Conservation (phyloP, 73 alveolate genomes). For the Tetrahymena thermophila region DNA sequence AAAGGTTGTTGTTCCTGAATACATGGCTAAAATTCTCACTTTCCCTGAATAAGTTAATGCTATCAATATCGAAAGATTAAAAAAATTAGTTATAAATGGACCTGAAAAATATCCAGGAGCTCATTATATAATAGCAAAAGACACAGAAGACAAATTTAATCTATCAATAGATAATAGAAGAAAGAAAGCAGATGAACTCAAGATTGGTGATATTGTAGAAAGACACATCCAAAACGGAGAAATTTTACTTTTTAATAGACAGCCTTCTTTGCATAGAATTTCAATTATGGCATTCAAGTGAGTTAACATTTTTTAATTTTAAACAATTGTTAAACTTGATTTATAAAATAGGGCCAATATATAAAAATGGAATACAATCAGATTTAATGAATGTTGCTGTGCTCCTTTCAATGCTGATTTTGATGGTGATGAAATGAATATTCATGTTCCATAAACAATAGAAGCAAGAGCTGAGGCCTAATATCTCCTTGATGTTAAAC, state of each 20-base stretch:
- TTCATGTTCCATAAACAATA: conserved; percentile 98
- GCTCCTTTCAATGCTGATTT: conserved; percentile 99
- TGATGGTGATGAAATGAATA: conserved; percentile 99
- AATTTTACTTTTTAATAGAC: conserved; percentile 94
- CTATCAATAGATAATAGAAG: conserved; percentile 63
- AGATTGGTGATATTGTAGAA: conserved; percentile 95
- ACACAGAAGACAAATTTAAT: conserved; percentile 61
- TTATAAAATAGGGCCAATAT: conserved; percentile 79
- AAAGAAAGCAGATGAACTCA: conserved; percentile 70
- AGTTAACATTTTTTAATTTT: neutral
- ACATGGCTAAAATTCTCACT: conserved; percentile 95
- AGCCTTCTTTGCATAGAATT: conserved; percentile 98
- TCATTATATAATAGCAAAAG: conserved; percentile 46
- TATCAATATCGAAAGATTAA: conserved; percentile 73
- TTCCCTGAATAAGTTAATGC: conserved; percentile 94
- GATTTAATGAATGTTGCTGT: conserved; percentile 98
- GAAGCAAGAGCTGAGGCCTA: conserved; percentile 95
- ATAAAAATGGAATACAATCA: conserved; percentile 95
- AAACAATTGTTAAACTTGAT: neutral
- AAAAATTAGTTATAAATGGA: conserved; percentile 79
- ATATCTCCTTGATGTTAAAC: conserved; percentile 80
- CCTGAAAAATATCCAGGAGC: conserved; percentile 98
- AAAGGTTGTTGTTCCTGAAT: conserved; percentile 85
- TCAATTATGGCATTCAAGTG: conserved; percentile 91
- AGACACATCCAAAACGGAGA: conserved; percentile 97